Evolutionary conservation across 1,284 basidiomycete species (phyloP), one percentile per base, ranked within the genome.

Genomic region (Gomphus bonarii): DNA sequence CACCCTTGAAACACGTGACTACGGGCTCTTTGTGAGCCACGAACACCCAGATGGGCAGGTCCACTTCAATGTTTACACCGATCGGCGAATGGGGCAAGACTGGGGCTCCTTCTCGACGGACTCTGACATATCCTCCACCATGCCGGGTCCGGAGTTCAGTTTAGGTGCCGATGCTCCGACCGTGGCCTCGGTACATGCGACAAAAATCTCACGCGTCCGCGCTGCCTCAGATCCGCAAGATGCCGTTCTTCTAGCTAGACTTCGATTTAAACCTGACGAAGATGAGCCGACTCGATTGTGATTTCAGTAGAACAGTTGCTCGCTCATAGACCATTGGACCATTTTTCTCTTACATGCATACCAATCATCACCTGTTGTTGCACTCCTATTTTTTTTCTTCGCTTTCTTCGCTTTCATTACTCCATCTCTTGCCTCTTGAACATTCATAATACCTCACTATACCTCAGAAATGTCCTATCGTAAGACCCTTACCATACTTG

Each of bases 81-180:
- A 75, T 7, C 70, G 76, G n/a, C 68, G 69, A 62, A 63, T 65
- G 11, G 79, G 80, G 36, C 68, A 78, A 52, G 74, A 78, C 1
- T 88, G 85, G 85, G 85, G 85, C n/a, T 72, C 75, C 22, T 88
- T 87, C 63, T 77, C 78, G 10, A 76, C 77, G 51, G 75, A 82
- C 64, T 76, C 71, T 1, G 73, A 75, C 25, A 14, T 57, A 18
- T 59, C 73, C 31, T 67, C 73, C 14, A 62, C 65, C 58, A 69
- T 58, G 62, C 59, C 66, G 70, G 76, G 50, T 70, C 75, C 44
- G 20, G 47, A 51, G 49, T 52, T 35, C 36, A 38, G 31, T 50
- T 18, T 10, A n/a, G 47, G 36, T 7, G 38, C 20, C 36, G 54
- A 48, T n/a, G 50, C 20, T 22, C n/a, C 48, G 7, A 22, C 65